Conservation (phyloP, 345 rosid genomes). For the Syzygium grande region DNA sequence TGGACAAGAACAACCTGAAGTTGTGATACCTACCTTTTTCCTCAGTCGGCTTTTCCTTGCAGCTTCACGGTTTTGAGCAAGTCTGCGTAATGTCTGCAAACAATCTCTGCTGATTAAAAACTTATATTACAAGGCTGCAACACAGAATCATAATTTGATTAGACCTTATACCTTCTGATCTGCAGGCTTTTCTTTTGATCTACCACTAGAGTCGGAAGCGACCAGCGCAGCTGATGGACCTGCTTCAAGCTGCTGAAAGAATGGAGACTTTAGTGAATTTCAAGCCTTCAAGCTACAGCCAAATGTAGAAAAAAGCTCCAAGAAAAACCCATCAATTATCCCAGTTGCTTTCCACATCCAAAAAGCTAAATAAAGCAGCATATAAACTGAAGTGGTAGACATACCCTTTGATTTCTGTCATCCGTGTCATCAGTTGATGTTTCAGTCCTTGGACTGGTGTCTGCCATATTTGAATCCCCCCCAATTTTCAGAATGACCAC, state of each 20-base stretch:
- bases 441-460: constrained; percentile 84
- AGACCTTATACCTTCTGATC: constrained; percentile 71
- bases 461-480: constrained; percentile 64
- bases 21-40: constrained; percentile 51
- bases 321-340: neutral
- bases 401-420: constrained; percentile 74
- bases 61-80: constrained; percentile 99
- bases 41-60: constrained; percentile 94
- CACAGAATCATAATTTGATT: neutral
- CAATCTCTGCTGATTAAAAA: neutral
- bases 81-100: constrained; percentile 77
- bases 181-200: constrained; percentile 68
- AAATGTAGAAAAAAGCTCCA: neutral
- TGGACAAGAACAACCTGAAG: neutral
- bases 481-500: constrained; percentile 44
- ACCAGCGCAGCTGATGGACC: constrained; percentile 32
- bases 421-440: constrained; percentile 85
- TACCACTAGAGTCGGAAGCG: constrained; percentile 83
- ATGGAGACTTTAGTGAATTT: neutral
- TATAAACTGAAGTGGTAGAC: neutral
- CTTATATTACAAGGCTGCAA: neutral
- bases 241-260: constrained; percentile 57
- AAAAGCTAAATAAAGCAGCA: neutral
- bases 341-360: neutral
- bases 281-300: neutral